phyloP scores from a whole-genome alignment of 2,329 filamentous ascomycete species.

The Diaporthe citri region DNA sequence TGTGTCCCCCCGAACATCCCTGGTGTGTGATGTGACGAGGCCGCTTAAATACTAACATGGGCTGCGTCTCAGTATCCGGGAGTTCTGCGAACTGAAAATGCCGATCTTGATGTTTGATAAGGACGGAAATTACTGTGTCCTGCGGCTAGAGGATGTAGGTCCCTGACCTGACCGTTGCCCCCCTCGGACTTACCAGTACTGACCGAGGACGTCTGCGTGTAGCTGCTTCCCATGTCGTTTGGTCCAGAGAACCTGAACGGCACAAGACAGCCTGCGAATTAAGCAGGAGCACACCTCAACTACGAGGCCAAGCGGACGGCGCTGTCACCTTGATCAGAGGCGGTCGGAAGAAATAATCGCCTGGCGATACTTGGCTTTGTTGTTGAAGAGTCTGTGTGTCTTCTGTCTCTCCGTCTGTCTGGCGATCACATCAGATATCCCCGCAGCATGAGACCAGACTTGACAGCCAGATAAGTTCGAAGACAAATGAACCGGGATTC shows the following conservation, averaged over 20 bases:
- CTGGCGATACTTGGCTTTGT: background rate
- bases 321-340: background rate
- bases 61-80: constrained; percentile 71
- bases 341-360: background rate
- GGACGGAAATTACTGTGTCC: constrained; percentile 77
- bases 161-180: constrained; percentile 1
- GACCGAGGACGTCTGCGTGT: constrained; percentile 33
- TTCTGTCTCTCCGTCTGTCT: background rate
- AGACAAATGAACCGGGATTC: background rate
- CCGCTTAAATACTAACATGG: constrained; percentile 30
- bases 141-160: constrained; percentile 75
- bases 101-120: constrained; percentile 96
- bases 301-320: no score
- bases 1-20: constrained; percentile 62
- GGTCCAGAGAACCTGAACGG: constrained; percentile 42
- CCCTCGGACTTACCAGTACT: background rate
- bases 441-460: background rate
- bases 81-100: constrained; percentile 76
- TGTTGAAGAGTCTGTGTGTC: background rate
- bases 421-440: background rate
- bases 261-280: constrained; percentile 28
- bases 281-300: background rate
- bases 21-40: background rate
- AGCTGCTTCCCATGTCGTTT: constrained; percentile 69
- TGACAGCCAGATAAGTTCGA: background rate